Base-by-base conservation (phyloP, 2,329 filamentous ascomycete genomes). In the Aspergillus texensis region DNA sequence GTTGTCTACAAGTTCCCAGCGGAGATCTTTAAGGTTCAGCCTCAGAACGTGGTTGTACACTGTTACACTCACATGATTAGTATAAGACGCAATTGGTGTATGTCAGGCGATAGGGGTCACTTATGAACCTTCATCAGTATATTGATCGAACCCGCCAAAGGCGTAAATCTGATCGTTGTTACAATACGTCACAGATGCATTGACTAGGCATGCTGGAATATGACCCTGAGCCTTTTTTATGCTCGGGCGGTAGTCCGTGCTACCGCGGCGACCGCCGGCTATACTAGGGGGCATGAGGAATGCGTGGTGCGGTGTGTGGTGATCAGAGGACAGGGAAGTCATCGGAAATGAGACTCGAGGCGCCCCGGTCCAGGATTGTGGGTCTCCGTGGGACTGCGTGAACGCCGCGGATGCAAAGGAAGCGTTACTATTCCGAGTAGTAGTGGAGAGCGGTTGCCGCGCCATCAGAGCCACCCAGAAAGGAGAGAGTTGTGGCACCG, bases 101-200 rank as follows among this genome's bases (percentile, higher is more conserved):
- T 32, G 36, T 11, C 21, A 45, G 21, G 28, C 16, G 2, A 32
- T 16, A 30, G 54, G 36, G 30, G 36, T 26, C 46, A 26, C 32
- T 55, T n/a, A 70, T 71, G 28, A 67, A 86, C 85, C 92, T 82
- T 99, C 95, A 77, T 99, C 95, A 0, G 95, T 99, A 76, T 97
- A 98, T 79, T 98, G 94, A 75, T 99, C 95, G 74, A 99, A 99
- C 21, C 95, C 95, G 50, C 95, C 95, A 82, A 99, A 99, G 12
- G 94, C 95, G 79, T 96, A 98, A 71, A 99, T 98, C 78, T 95
- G 89, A 77, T 98, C 95, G 80, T 97, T 95, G 64, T 94, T 94
- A 74, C 95, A 97, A 78, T 97, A 97, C n/a, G 95, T 99, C 65
- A 98, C 94, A 0, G 95, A 98, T 58, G 95, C 95, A 83, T 99